Evolutionary conservation across 1,284 basidiomycete genomes (phyloP).

Genomic region (Tylopilus orsonianus): DNA sequence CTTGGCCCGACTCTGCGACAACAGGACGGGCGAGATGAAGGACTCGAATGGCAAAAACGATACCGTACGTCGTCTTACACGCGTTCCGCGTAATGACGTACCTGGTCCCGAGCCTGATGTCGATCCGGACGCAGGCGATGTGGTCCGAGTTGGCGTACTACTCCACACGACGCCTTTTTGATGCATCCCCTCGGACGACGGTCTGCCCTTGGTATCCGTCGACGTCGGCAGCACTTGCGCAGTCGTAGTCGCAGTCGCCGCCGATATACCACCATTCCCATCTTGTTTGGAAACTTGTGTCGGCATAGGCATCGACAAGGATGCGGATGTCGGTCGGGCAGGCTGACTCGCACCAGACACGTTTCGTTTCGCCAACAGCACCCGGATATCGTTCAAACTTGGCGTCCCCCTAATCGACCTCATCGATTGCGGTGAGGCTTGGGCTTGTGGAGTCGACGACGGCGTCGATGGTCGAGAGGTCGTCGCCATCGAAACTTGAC

Average conservation of each 20-base stretch:
- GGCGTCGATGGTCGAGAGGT: background rate
- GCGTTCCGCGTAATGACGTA: background rate
- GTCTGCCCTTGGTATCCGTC: background rate
- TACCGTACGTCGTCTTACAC: background rate
- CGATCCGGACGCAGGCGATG: background rate
- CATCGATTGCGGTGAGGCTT: background rate
- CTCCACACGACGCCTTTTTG: background rate
- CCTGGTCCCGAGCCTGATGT: background rate
- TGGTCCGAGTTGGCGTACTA: constrained; percentile 2
- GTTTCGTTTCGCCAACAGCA: constrained; percentile 16
- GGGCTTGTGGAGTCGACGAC: background rate
- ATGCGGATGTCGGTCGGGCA: background rate
- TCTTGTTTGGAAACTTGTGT: background rate
- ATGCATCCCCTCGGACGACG: background rate
- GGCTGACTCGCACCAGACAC: background rate
- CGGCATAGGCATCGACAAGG: background rate
- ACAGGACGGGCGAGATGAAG: constrained; percentile 26
- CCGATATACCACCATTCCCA: background rate
- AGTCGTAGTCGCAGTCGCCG: background rate
- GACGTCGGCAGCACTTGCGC: background rate
- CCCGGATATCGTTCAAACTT: constrained; percentile 23
- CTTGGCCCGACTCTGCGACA: background rate
- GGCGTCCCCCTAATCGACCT: constrained; percentile 1
- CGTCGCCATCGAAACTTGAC: background rate
- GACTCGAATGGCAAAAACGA: constrained; percentile 18